Percentiles rank a stretch among this genome's conserved stretches.
Conservation (phyloP, 2,329 filamentous ascomycete genomes). For the Colletotrichum australisinense region DNA sequence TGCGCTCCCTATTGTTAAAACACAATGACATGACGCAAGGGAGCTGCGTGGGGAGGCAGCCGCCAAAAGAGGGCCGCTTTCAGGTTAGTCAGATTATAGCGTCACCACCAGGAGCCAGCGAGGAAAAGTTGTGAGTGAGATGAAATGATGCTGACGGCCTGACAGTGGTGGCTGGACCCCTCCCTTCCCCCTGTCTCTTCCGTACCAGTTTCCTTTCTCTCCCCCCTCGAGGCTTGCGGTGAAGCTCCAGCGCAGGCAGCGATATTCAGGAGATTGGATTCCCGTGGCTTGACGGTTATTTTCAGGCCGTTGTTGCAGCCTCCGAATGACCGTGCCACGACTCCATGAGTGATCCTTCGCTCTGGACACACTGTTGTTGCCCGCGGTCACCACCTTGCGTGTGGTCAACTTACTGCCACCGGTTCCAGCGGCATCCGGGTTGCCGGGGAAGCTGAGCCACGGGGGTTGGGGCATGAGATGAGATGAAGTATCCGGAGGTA, state of each 20-base stretch:
- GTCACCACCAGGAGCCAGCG: neutral
- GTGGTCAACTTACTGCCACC: neutral
- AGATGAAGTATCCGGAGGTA: neutral
- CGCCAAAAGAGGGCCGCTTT: neutral
- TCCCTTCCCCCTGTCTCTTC: neutral
- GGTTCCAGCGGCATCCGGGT: slow-evolving; percentile 14
- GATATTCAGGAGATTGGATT: neutral
- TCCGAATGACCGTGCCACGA: neutral
- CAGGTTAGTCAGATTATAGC: slow-evolving; percentile 13
- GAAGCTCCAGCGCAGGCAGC: slow-evolving; percentile 6
- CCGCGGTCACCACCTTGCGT: neutral
- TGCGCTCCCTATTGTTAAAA: neutral
- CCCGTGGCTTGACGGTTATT: slow-evolving; percentile 22
- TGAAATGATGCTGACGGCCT: neutral
- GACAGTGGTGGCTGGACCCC: slow-evolving; percentile 12
- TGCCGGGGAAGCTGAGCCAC: neutral
- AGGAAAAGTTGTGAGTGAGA: neutral
- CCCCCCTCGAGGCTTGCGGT: neutral
- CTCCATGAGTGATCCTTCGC: neutral
- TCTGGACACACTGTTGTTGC: too few species aligned
- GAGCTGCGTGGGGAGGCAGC: slow-evolving; percentile 3
- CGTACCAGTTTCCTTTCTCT: neutral
- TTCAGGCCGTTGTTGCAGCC: slow-evolving; percentile 24
- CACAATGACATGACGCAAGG: neutral
- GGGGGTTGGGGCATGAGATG: slow-evolving; percentile 4